Evolutionary conservation across 1,139 yeast species (phyloP).

Genomic region (Suhomyces choctaworum): DNA sequence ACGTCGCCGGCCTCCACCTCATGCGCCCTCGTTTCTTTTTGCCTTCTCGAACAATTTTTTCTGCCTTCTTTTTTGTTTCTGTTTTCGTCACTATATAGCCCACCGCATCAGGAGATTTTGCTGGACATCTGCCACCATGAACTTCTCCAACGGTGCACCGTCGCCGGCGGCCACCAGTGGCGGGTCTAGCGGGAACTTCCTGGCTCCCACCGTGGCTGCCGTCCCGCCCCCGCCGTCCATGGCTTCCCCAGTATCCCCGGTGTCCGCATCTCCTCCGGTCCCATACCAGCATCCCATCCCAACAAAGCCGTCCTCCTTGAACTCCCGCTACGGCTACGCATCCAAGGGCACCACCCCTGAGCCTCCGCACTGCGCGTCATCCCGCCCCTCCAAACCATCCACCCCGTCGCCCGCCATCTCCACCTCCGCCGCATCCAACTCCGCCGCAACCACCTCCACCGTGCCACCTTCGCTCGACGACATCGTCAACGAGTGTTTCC

Average conservation of each 20-base stretch:
- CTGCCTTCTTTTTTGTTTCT: conserved; percentile 11
- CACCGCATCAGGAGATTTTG: conserved; percentile 2
- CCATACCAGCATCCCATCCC: conserved; percentile 16
- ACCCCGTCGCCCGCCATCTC: not conserved
- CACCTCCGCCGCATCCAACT: not conserved
- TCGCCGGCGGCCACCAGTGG: too few species aligned
- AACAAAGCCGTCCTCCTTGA: conserved; percentile 16
- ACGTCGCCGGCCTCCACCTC: not conserved
- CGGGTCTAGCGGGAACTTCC: not conserved
- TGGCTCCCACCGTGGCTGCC: not conserved
- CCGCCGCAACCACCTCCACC: not conserved
- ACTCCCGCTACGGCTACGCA: conserved; percentile 7
- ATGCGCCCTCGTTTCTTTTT: conserved; percentile 11
- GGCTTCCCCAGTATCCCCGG: not conserved
- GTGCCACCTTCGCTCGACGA: conserved; percentile 19
- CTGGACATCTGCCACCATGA: conserved; percentile 4
- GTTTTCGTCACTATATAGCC: conserved; percentile 8
- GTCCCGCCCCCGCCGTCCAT: not conserved
- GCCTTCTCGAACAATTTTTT: conserved; percentile 13
- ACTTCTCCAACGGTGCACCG: conserved; percentile 3
- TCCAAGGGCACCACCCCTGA: not conserved
- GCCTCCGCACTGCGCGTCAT: not conserved
- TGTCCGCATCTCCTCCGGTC: not conserved
- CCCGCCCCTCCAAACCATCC: not conserved
- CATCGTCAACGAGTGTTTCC: conserved; percentile 25